Base-by-base conservation (phyloP, 352 stramenopile genomes). In the Pythium guiyangense region DNA sequence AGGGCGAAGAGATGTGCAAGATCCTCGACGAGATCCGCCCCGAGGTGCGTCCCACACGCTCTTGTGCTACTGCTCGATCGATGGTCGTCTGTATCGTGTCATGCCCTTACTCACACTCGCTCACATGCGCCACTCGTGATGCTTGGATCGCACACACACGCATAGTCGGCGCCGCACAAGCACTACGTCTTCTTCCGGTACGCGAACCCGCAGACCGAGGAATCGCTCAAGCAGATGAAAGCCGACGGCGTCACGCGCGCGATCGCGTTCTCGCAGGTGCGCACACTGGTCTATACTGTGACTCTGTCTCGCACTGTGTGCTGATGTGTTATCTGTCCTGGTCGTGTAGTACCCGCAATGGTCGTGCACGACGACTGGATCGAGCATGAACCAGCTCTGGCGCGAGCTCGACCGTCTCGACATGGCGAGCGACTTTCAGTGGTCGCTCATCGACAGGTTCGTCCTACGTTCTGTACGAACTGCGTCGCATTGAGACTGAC, bases 181-280 rank as follows among this genome's bases (percentile, higher is more conserved):
- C 84, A 90, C 56, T 99, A 99, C 64, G 90, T 98, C 43, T 97
- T 97, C 46, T 99, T 99, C 84, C 86, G 97, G 46, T 99, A 99
- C 69, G 98, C 96, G 62, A 92, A 98, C 57, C 97, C 97, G 26
- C 92, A 98, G 62, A 99, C 97, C 9, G 96, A 99, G 67, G 77
- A 92, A 39, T 97, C 96, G n/a, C 69, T 99, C 46, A 81, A 94
- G 57, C 68, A 98, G 68, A 99, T 99, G 84, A 85, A 92, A 55
- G 69, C 80, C 15, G 97, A 99, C 63, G 88, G 84, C 35, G 90
- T 99, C 17, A 92, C 97, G 53, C 87, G 90, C n/a, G 79, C 97
- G n/a, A 90, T 99, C 27, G 93, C 98, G 29, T 88, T 99, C 50
- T 98, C 97, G 20, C 85, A 98, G 62, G 73, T 77, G 61, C 17